Conservation (phyloP, 331 rosid genomes). For the Malus hybrid region DNA sequence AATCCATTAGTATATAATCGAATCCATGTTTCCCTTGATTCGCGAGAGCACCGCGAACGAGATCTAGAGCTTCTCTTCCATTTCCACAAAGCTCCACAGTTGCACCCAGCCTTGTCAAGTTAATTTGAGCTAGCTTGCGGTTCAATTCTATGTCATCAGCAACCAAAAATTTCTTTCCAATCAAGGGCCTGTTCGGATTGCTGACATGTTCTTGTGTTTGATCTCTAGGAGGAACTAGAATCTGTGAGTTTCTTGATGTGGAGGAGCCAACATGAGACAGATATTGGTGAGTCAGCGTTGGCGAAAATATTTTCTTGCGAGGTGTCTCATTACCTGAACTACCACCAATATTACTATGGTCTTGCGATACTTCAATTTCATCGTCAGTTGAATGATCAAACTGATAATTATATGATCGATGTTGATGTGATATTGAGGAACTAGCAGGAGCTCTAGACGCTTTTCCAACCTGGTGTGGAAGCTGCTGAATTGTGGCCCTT, state of each 20-base stretch:
- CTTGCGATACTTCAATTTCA: constrained; percentile 9
- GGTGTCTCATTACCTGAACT: background rate
- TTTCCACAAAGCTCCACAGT: constrained; percentile 42
- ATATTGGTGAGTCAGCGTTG: background rate
- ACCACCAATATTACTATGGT: background rate
- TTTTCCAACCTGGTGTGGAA: background rate
- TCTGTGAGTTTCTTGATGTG: background rate
- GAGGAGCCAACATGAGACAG: background rate
- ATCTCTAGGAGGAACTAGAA: background rate
- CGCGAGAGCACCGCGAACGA: constrained; percentile 27
- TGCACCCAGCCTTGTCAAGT: constrained; percentile 44
- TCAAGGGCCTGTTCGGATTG: constrained; percentile 31
- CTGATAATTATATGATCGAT: background rate
- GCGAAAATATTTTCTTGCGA: background rate
- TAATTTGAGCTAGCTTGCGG: constrained; percentile 23
- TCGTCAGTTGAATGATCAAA: background rate
- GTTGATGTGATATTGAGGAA: constrained; percentile 4
- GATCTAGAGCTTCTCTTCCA: constrained; percentile 50
- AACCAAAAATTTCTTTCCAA: constrained; percentile 49
- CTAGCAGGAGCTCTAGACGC: background rate
- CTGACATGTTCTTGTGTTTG: constrained; percentile 1
- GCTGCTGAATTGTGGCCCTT: background rate
- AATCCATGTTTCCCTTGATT: constrained; percentile 14
- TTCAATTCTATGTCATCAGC: constrained; percentile 38
- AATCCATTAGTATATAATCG: constrained; percentile 73